These are phyloP conservation scores for Xylariaceae sp. DNA, from an alignment of 2,329 filamentous ascomycete species.

Conservation along the genomic window DNA sequence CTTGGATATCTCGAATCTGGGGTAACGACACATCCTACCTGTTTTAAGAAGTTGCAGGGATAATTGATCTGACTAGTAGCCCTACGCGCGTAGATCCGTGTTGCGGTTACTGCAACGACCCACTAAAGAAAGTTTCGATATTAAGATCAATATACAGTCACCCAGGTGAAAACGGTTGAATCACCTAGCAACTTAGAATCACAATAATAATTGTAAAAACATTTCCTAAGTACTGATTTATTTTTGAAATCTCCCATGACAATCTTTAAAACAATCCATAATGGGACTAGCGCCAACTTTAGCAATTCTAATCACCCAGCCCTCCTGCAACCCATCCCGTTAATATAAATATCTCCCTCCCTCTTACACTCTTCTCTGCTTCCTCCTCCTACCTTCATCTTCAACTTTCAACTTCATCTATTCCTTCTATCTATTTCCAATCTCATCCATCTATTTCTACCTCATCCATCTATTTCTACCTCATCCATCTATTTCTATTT, in stretches of 20 bases:
- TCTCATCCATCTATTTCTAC: too few species aligned
- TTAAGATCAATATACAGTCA: slow-evolving; percentile 1
- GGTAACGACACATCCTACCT: background rate
- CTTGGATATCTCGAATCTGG: background rate
- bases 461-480: too few species aligned
- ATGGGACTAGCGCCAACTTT: too few species aligned
- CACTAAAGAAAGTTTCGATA: slow-evolving; percentile 18
- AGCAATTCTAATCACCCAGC: too few species aligned
- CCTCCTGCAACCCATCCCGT: too few species aligned
- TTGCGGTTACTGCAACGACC: background rate
- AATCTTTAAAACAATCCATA: background rate
- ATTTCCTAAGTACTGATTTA: background rate
- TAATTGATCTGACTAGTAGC: slow-evolving; percentile 2
- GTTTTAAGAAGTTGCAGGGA: slow-evolving; percentile 8
- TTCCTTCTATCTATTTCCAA: too few species aligned
- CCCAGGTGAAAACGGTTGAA: background rate
- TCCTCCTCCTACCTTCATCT: background rate
- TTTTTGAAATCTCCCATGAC: background rate
- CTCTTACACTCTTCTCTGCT: background rate
- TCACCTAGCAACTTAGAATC: background rate
- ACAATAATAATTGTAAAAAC: background rate
- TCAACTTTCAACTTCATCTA: background rate
- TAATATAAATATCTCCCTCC: background rate
- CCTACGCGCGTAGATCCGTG: background rate
- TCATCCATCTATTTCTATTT: too few species aligned